Base-by-base conservation (phyloP, 2,329 filamentous ascomycete species). In the Penicillium griseofulvum region DNA sequence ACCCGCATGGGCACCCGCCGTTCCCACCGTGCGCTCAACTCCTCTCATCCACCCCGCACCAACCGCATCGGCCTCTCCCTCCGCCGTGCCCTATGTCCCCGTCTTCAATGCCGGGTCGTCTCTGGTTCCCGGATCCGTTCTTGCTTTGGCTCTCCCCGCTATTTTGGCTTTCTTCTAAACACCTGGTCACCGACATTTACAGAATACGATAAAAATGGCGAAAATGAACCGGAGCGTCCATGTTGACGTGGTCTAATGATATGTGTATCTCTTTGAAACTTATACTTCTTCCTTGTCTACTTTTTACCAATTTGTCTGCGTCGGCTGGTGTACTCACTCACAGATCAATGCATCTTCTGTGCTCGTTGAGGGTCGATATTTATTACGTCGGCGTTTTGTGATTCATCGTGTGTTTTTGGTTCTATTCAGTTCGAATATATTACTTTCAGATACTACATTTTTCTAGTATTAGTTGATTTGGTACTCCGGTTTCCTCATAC, bases 21-120 rank as follows among this genome's bases (percentile, higher is more conserved):
- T 49, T 9, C 54, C 54, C 22, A 37, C 55, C 39, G 14, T 45
- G 17, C 49, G 43, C 37, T 65, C 57, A 19, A 64, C 61, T 6
- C 61, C 65, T 41, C 55, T 57, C 45, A 62, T 65, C 53, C 56
- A 39, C 48, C 49, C 56, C 14, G 58, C 52, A 5, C 58, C 58
- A 8, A 55, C 60, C 5, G 39, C 57, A 29, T 56, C 53, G n/a
- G 31, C 50, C 17, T 44, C 34, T 7, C 22, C 48, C n/a, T 50
- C 46, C 6, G 33, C 34, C 10, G 12, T 41, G 50, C 47, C 57
- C 10, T 38, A 28, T 10, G 14, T 39, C 43, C 59, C 63, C 2
- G 52, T 51, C 19, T 65, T 58, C 62, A 65, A 65, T 34, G 60
- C 61, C n/a, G 63, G 56, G 14, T 61, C 62, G 0, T 29, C 62